Evolutionary conservation across 2,329 filamentous ascomycete genomes (phyloP).

Genomic region (Sporothrix curviconia): DNA sequence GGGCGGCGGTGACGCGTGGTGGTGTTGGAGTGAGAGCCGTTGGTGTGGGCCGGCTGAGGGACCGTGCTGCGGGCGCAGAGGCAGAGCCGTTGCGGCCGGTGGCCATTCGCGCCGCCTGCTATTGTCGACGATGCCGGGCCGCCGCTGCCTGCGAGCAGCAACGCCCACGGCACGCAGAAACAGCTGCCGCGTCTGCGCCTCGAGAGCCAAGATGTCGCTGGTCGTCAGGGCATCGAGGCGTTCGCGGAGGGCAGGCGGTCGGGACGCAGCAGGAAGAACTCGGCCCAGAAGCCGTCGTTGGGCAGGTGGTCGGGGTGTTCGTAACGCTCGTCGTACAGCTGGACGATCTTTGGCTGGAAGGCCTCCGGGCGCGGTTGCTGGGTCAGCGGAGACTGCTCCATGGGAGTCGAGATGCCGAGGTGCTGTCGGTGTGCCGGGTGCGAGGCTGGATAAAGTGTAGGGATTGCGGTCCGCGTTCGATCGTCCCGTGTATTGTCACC

Average conservation of each 20-base stretch:
- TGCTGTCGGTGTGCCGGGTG: background rate
- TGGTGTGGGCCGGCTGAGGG: background rate
- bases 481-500: too few relatives aligned
- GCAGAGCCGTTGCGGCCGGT: background rate
- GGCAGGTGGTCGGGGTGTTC: slow-evolving; percentile 45
- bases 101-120: slow-evolving; percentile 9
- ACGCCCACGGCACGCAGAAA: slow-evolving; percentile 64
- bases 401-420: too few relatives aligned
- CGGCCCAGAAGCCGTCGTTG: slow-evolving; percentile 82
- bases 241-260: slow-evolving; percentile 62
- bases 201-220: slow-evolving; percentile 68
- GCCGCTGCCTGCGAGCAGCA: slow-evolving; percentile 20
- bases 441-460: background rate
- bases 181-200: slow-evolving; percentile 71
- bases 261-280: slow-evolving; percentile 86
- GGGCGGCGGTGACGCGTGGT: too few relatives aligned
- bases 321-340: slow-evolving; percentile 75
- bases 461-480: too few relatives aligned
- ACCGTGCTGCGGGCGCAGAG: too few relatives aligned
- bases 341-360: slow-evolving; percentile 90
- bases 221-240: slow-evolving; percentile 65
- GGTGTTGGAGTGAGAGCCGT: too few relatives aligned
- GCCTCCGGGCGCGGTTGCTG: slow-evolving; percentile 84
- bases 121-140: slow-evolving; percentile 51
- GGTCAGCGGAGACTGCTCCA: slow-evolving; percentile 73